phyloP scores from a whole-genome alignment of 2,329 filamentous ascomycete genomes.

The Pestalotiopsis sp. region DNA sequence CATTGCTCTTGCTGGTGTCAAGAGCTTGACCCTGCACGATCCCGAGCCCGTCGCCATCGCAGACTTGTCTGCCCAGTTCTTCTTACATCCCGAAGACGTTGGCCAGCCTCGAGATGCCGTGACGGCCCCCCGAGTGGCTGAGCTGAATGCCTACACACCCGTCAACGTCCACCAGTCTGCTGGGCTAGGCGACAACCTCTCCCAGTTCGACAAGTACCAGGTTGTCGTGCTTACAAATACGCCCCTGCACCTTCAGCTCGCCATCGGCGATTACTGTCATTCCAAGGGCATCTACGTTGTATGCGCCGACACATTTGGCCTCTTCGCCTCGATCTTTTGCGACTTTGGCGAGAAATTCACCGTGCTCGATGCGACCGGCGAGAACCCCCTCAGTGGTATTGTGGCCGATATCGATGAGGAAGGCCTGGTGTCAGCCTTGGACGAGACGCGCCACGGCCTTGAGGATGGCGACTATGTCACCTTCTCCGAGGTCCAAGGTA shows the following conservation, averaged over 20 bases:
- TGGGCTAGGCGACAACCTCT: slow-evolving; percentile 73
- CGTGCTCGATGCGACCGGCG: slow-evolving; percentile 85
- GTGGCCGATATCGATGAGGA: slow-evolving; percentile 88
- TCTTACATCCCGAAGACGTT: slow-evolving; percentile 84
- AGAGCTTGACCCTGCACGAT: slow-evolving; percentile 93
- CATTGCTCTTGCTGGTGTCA: slow-evolving; percentile 95
- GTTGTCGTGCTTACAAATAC: slow-evolving; percentile 89
- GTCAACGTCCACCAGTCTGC: slow-evolving; percentile 73
- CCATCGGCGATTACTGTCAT: slow-evolving; percentile 92
- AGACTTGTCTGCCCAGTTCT: slow-evolving; percentile 97
- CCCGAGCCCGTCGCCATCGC: slow-evolving; percentile 80
- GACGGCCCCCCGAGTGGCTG: slow-evolving; percentile 86
- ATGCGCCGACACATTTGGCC: slow-evolving; percentile 84
- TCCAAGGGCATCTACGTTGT: slow-evolving; percentile 90
- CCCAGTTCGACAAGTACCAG: slow-evolving; percentile 87
- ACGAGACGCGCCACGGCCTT: slow-evolving; percentile 92
- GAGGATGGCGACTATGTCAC: slow-evolving; percentile 97
- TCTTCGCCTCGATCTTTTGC: slow-evolving; percentile 96
- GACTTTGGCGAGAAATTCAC: slow-evolving; percentile 96
- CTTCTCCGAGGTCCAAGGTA: slow-evolving; percentile 89
- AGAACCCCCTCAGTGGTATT: slow-evolving; percentile 85
- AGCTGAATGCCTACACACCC: slow-evolving; percentile 95
- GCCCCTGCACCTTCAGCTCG: slow-evolving; percentile 76
- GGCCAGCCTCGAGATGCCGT: slow-evolving; percentile 88
- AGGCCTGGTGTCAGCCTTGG: slow-evolving; percentile 87